Evolutionary conservation across 257 asterid species (phyloP), one percentile per base, ranked within the genome.

Genomic region (Plantago major): DNA sequence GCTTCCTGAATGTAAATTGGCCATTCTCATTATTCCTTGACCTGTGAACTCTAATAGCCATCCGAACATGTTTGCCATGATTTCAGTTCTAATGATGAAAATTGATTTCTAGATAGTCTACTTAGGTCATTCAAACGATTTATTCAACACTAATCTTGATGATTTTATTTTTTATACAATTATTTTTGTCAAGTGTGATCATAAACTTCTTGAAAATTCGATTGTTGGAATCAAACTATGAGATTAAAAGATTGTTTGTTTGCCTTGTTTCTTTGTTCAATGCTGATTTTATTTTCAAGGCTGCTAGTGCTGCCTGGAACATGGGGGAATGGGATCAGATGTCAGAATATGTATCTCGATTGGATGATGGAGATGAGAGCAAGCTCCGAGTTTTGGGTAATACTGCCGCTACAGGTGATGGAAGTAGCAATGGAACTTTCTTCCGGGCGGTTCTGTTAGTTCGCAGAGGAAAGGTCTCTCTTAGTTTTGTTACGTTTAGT

Each of bases 261-360:
- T 53, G 15, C 13, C 54, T 46, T 33, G 42, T 66, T 43, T 18
- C 56, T 57, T 63, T 62, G 30, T 26, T 55, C 9, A 57, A 18
- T 68, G 40, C 16, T 11, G 55, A 46, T 60, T 61, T n/a, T 8
- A 58, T 76, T 45, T 50, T 71, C 64, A 74, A 93, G 99, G 99
- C 99, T 82, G 97, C 99, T 66, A 68, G 3, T 65, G 96, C 97
- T 85, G 99, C 99, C 72, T 93, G 99, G 99, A 89, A 93, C 91
- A 93, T 93, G 99, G 95, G 97, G 51, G 99, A 93, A 73, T 93
- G 99, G 99, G 99, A 93, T 77, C 97, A 93, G 80, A 93, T 93
- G 99, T 81, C 94, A 46, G 99, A 93, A 33, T 93, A 93, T 82
- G 99, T 93, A 79, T 83, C 88, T 74, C 85, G 92, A 60, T 77